Evolutionary conservation across 306 rosid species (phyloP).

Genomic region (Quercus agrifolia): DNA sequence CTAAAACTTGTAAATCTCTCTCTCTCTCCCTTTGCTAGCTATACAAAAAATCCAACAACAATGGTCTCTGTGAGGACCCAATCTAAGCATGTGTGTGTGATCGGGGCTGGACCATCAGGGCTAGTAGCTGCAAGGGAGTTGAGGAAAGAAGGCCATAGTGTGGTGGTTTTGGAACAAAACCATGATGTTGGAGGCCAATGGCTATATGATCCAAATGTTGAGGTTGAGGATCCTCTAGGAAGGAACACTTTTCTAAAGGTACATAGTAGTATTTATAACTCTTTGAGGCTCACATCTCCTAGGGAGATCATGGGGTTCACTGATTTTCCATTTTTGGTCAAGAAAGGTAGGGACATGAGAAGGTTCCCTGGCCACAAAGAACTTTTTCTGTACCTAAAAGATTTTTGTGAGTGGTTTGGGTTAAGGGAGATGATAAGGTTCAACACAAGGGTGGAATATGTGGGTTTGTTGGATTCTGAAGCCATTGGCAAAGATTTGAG

Average conservation of each 20-base stretch:
- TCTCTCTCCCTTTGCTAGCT: too few species aligned
- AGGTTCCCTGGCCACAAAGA: constrained; percentile 87
- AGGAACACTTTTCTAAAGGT: constrained; percentile 45
- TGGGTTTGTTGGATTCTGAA: constrained; percentile 56
- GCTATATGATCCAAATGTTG: constrained; percentile 69
- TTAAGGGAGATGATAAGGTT: constrained; percentile 74
- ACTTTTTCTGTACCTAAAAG: constrained; percentile 56
- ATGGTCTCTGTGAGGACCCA: constrained; percentile 55
- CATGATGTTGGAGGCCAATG: constrained; percentile 95
- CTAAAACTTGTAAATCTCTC: background rate
- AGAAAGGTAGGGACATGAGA: constrained; percentile 78
- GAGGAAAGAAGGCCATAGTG: constrained; percentile 75
- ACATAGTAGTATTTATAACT: constrained; percentile 69
- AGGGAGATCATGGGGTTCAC: constrained; percentile 87
- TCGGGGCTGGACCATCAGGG: constrained; percentile 92
- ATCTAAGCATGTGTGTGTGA: constrained; percentile 67
- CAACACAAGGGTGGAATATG: constrained; percentile 70
- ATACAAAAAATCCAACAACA: too few species aligned
- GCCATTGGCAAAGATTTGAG: constrained; percentile 50
- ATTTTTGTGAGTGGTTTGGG: constrained; percentile 68
- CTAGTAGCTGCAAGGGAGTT: constrained; percentile 83
- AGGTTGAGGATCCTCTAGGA: constrained; percentile 68
- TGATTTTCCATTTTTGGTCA: constrained; percentile 72
- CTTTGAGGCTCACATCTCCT: constrained; percentile 70
- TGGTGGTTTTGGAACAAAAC: constrained; percentile 66